Percentiles rank a stretch among this genome's conserved stretches.
phyloP scores from a whole-genome alignment of 257 asterid species.

The Gardenia jasminoides region DNA sequence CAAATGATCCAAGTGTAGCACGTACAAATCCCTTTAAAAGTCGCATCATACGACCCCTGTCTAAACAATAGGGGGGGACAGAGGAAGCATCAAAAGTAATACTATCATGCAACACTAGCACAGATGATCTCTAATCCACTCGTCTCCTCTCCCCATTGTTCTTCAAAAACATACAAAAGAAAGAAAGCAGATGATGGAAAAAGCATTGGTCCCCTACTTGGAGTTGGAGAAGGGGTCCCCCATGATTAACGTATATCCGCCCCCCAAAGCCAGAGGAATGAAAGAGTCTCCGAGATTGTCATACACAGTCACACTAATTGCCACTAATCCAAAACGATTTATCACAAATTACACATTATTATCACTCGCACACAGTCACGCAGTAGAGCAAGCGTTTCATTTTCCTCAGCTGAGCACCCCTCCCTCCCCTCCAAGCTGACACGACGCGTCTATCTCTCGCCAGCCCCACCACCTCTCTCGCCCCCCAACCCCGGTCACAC shows the following conservation, averaged over 20 bases:
- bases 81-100: too few species aligned
- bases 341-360: too few species aligned
- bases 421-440: slow-evolving; percentile 24
- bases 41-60: too few species aligned
- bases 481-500: not conserved
- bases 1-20: not conserved
- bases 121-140: too few species aligned
- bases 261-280: not conserved
- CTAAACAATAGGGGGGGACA: too few species aligned
- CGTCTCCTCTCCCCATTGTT: not conserved
- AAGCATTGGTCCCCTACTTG: slow-evolving; percentile 6
- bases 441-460: slow-evolving; percentile 19
- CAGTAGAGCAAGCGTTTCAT: not conserved
- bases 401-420: slow-evolving; percentile 1
- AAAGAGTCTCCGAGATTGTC: too few species aligned
- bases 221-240: not conserved
- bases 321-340: too few species aligned
- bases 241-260: not conserved
- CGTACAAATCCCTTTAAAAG: too few species aligned
- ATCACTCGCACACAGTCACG: too few species aligned
- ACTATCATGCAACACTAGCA: too few species aligned
- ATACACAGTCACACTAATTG: too few species aligned
- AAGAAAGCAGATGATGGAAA: not conserved
- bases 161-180: not conserved
- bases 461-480: not conserved